Base-by-base conservation (phyloP, 1,284 basidiomycete genomes). In the Rhodotorula sp. region DNA sequence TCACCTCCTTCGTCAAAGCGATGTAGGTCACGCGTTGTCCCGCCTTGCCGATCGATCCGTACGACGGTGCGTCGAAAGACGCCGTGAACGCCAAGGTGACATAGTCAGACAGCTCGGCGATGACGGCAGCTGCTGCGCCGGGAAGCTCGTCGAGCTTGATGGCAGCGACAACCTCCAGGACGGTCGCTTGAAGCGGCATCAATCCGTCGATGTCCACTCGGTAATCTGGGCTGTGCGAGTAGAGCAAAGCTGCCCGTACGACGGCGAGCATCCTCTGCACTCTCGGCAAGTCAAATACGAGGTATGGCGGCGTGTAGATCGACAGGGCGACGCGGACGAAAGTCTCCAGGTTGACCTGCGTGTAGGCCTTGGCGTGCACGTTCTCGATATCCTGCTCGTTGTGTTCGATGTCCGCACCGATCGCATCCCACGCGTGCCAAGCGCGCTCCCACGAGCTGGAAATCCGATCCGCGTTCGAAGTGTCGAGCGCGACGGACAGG, bases 301-400 rank as follows among this genome's bases (percentile, higher is more conserved):
- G 55, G 64, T 73, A 71, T 7, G 79, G 67, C 3, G 77, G 68
- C 10, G 74, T 70, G 64, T 81, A 79, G 45, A 79, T 79, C 55
- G 79, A 78, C 16, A 74, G 85, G 47, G 92, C 84, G 26, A 90
- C 87, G 73, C 91, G 88, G 43, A 93, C 85, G 76, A 89, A 89
- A 0, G 90, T 89, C 55, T 93, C 86, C 52, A 97, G 83, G 77
- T 90, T 92, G 75, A 92, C 91, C 79, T 98, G 95, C 2, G 92
- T 93, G 52, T 75, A 71, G 16, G 72, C 50, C 57, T 76, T 73
- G 54, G 68, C 66, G 48, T 67, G 47, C 21, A 26, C 45, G 16
- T 26, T 34, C 50, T 75, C 72, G 49, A 67, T 63, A 47, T 66
- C 49, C 16, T 34, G 47, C 14, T 48, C 47, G 48, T 74, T 60